Percentiles rank a stretch among this genome's conserved stretches.
Evolutionary conservation across 352 stramenopile genomes (phyloP).

Genomic region (Globisporangium takayamanum): DNA sequence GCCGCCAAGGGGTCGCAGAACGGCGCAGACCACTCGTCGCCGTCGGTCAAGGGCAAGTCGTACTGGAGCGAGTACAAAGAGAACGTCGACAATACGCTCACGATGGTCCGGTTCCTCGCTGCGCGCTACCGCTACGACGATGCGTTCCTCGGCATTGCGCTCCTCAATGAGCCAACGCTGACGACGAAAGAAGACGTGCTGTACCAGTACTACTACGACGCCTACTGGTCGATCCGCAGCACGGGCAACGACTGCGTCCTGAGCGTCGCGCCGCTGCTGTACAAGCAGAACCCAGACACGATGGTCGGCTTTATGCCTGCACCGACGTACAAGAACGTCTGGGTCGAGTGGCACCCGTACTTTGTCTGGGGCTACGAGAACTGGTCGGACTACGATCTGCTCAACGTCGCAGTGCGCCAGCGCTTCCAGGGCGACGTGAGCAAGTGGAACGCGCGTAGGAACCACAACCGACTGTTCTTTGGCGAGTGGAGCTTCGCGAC

Average conservation of each 20-base stretch:
- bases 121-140: constrained; percentile 58
- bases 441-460: constrained; percentile 31
- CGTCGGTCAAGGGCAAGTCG: constrained; percentile 30
- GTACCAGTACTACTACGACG: constrained; percentile 69
- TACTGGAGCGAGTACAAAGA: constrained; percentile 43
- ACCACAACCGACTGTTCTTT: constrained; percentile 39
- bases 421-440: constrained; percentile 33
- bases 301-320: constrained; percentile 51
- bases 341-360: constrained; percentile 81
- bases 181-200: constrained; percentile 46
- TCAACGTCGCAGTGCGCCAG: constrained; percentile 34
- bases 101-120: constrained; percentile 42
- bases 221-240: constrained; percentile 51
- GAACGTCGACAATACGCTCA: constrained; percentile 57
- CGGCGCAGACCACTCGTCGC: constrained; percentile 57
- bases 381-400: constrained; percentile 36
- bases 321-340: constrained; percentile 61
- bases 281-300: constrained; percentile 32
- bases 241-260: constrained; percentile 63
- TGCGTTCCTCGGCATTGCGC: constrained; percentile 63
- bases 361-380: constrained; percentile 80
- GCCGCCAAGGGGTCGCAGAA: constrained; percentile 53
- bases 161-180: constrained; percentile 67
- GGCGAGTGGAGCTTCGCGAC: constrained; percentile 47
- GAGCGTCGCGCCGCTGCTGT: constrained; percentile 46